phyloP scores from a whole-genome alignment of 768 basidiomycete species.

The Podaxis sp. region DNA sequence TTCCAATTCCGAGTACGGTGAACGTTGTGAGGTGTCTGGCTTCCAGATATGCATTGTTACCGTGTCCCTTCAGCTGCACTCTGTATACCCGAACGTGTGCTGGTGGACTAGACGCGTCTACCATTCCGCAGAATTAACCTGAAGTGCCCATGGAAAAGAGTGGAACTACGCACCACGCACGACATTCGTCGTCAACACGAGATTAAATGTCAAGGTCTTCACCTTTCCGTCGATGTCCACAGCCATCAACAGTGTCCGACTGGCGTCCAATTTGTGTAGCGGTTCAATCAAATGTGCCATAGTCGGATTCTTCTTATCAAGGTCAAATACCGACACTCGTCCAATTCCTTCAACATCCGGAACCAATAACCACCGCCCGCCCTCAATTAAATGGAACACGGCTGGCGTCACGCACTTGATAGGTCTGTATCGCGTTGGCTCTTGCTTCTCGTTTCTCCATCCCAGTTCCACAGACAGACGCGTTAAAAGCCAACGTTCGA shows the following conservation, averaged over 20 bases:
- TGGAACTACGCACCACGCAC: slow-evolving; percentile 4
- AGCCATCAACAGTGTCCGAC: slow-evolving; percentile 13
- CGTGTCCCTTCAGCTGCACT: slow-evolving; percentile 2
- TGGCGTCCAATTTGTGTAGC: slow-evolving; percentile 13
- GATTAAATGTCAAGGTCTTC: slow-evolving; percentile 8
- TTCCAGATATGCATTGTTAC: slow-evolving; percentile 9
- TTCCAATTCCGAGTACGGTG: slow-evolving; percentile 11
- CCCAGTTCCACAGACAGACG: slow-evolving; percentile 14
- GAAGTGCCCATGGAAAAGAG: background rate
- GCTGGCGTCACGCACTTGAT: slow-evolving; percentile 11
- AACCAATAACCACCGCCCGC: slow-evolving; percentile 14
- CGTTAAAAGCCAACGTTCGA: slow-evolving; percentile 12
- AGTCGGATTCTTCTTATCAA: slow-evolving; percentile 4
- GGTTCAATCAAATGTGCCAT: slow-evolving; percentile 13
- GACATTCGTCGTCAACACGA: slow-evolving; percentile 10
- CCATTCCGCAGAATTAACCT: background rate
- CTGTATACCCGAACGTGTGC: slow-evolving; percentile 12
- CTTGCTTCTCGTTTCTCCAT: slow-evolving; percentile 14
- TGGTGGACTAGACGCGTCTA: slow-evolving; percentile 4
- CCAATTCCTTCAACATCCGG: slow-evolving; percentile 14
- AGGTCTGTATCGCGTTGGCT: slow-evolving; percentile 10
- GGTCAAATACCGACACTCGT: slow-evolving; percentile 13
- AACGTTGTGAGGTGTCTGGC: slow-evolving; percentile 12
- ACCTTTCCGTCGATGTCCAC: slow-evolving; percentile 7
- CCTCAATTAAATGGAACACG: slow-evolving; percentile 12